Base-by-base conservation (phyloP, 1,284 basidiomycete genomes). In the Exobasidium rhododendri region DNA sequence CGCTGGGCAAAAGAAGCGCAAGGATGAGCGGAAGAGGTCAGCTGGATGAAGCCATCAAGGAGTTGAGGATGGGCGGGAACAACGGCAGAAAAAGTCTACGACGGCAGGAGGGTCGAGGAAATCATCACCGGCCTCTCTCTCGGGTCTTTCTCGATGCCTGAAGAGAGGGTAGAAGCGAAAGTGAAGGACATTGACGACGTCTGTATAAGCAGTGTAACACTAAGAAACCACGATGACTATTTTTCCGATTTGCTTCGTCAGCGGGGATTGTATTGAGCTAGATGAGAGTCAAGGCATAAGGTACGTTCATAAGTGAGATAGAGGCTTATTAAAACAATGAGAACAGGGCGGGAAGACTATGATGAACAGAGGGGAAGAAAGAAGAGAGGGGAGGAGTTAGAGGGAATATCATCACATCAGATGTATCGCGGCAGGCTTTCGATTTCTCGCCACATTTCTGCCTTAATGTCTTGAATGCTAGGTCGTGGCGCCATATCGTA, bases 31-130 rank as follows among this genome's bases (percentile, higher is more conserved):
- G 68, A 2, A 54, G 71, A 14, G 71, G 71, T 4, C 66, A 71
- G 56, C 50, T 73, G 20, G 69, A 74, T 58, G 72, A 70, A 44
- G 70, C 72, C 35, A 74, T 73, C 66, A 71, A 73, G 24, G 70
- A 73, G 49, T 63, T 73, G 11, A 60, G 69, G 4, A 61, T 58
- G 1, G 71, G 72, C 4, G 65, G 26, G 10, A 44, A 26, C 35
- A 4, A 43, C 24, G 3, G 40, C 31, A 57, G 56, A 30, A 57
- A 57, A 20, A 57, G 56, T 28, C 29, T 57, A 10, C 29, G 56
- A 13, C 10, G 56, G 3, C 56, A 46, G 4, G 31, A 57, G 13
- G 49, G 26, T 7, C 29, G 28, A 11, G 3, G 17, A 3, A 49
- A 31, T 43, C 11, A 29, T 31, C 52, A 54, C 43, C 56, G 56